Evolutionary conservation across 1,284 basidiomycete species (phyloP), one percentile per base, ranked within the genome.

Genomic region (Mycosarcoma mackinlayi): DNA sequence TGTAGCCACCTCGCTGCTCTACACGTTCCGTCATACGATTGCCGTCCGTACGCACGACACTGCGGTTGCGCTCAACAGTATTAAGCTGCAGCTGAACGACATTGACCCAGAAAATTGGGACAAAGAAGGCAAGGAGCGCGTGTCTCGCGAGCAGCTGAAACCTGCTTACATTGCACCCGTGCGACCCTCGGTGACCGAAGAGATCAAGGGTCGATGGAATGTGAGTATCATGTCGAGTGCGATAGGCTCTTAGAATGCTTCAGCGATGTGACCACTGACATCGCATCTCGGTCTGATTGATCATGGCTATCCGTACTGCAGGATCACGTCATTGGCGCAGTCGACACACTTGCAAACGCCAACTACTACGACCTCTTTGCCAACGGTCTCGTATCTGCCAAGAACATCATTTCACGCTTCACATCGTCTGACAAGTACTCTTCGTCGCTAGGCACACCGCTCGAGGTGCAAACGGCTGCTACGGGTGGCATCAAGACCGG

Each of bases 31-130:
- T n/a, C 64, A 72, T 46, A 68, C 64, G 6, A 72, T 72, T 18
- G 63, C 69, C 4, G 63, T 68, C 5, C 63, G 64, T n/a, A 72
- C 69, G 23, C 69, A 72, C 46, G 64, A 72, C 14, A 68, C 69
- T 1, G 64, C 61, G 3, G 38, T 68, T 0, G 46, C 64, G 27
- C 60, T 72, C 53, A 56, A 64, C 47, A n/a, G 53, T 2, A 63
- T 68, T 60, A 60, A 72, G 47, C 37, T 67, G 37, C 55, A 67
- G 39, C 64, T 72, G 49, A 59, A 68, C 60, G 64, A 72, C 38
- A 67, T 72, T 40, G 69, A 72, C n/a, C 69, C 69, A 7, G 69
- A 72, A 46, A 68, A 72, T 41, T 72, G 69, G 69, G 64, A 72
- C 38, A 64, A 61, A 45, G 45, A 64, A 31, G 69, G 69, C 41